A percentile compares a stretch with the other conserved stretches of the same genome.
These are phyloP conservation scores for Colletotrichum melonis DNA, from an alignment of 2,329 filamentous ascomycete genomes.

Conservation along the genomic window DNA sequence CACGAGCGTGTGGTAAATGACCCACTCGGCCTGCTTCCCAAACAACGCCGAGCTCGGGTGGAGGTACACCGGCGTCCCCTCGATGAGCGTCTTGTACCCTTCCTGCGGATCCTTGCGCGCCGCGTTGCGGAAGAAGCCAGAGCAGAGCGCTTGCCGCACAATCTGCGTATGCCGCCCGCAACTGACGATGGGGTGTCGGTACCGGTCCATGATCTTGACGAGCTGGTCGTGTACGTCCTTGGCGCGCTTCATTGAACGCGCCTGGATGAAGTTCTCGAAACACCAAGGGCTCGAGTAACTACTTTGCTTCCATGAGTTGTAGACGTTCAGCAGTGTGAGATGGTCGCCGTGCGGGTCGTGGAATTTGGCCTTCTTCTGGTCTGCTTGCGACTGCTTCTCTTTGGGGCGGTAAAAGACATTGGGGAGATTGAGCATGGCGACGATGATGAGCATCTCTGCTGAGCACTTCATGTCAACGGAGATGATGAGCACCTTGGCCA, in stretches of 20 bases:
- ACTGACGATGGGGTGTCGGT: conserved; percentile 83
- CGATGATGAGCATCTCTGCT: conserved; percentile 93
- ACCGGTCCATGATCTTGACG: conserved; percentile 92
- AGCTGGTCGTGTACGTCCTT: conserved; percentile 95
- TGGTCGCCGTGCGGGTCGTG: conserved; percentile 96
- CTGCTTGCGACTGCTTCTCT: conserved; percentile 95
- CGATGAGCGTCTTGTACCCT: conserved; percentile 96
- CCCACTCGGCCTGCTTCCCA: conserved; percentile 95
- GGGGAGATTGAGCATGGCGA: conserved; percentile 90
- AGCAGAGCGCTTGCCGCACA: conserved; percentile 89
- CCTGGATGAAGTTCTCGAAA: conserved; percentile 97
- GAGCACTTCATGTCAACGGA: conserved; percentile 90
- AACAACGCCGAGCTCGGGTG: conserved; percentile 93
- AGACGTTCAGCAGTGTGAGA: conserved; percentile 94
- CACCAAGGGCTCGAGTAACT: conserved; percentile 91
- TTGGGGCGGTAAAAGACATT: conserved; percentile 95
- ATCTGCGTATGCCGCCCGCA: conserved; percentile 90
- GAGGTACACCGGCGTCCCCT: conserved; percentile 94
- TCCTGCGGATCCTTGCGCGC: conserved; percentile 96
- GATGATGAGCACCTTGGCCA: conserved; percentile 90
- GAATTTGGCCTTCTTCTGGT: conserved; percentile 98
- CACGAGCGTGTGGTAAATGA: conserved; percentile 91
- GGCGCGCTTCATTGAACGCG: conserved; percentile 86
- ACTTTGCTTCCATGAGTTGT: conserved; percentile 93
- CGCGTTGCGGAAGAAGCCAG: conserved; percentile 94